Conservation (phyloP, 1,284 basidiomycete genomes). For the Boletus sp. region DNA sequence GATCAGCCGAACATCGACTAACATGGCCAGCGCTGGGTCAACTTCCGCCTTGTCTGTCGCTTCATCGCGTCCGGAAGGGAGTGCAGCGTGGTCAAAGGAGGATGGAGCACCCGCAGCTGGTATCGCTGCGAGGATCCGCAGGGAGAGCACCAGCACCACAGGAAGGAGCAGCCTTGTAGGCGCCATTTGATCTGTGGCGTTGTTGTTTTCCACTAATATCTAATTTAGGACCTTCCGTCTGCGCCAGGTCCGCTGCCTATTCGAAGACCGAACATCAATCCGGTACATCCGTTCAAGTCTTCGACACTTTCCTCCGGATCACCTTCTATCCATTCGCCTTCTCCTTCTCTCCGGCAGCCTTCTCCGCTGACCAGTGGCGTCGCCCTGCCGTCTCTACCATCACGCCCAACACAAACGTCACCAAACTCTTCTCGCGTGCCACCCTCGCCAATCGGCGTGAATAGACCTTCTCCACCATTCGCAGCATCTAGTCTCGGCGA, state of each 20-base stretch:
- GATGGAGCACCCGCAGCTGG: conserved; percentile 32
- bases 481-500: conserved; percentile 48
- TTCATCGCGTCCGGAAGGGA: conserved; percentile 39
- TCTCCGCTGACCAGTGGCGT: conserved; percentile 38
- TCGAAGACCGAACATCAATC: conserved; percentile 48
- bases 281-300: conserved; percentile 65
- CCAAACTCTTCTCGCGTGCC: conserved; percentile 43
- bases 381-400: conserved; percentile 29
- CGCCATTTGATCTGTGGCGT: conserved; percentile 1
- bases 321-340: conserved; percentile 47
- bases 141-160: conserved; percentile 38
- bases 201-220: conserved; percentile 17
- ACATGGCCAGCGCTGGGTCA: conserved; percentile 32
- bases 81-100: conserved; percentile 38
- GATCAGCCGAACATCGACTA: conserved; percentile 32
- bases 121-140: conserved; percentile 38
- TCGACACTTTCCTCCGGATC: conserved; percentile 57
- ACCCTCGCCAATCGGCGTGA: conserved; percentile 40
- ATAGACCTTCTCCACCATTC: conserved; percentile 44
- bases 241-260: conserved; percentile 49
- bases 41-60: conserved; percentile 36
- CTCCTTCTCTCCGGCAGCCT: conserved; percentile 43
- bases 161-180: conserved; percentile 35
- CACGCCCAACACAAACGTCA: conserved; percentile 35
- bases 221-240: conserved; percentile 33